phyloP scores from a whole-genome alignment of 2,329 filamentous ascomycete genomes.

The Sporothrix euskadiensis region DNA sequence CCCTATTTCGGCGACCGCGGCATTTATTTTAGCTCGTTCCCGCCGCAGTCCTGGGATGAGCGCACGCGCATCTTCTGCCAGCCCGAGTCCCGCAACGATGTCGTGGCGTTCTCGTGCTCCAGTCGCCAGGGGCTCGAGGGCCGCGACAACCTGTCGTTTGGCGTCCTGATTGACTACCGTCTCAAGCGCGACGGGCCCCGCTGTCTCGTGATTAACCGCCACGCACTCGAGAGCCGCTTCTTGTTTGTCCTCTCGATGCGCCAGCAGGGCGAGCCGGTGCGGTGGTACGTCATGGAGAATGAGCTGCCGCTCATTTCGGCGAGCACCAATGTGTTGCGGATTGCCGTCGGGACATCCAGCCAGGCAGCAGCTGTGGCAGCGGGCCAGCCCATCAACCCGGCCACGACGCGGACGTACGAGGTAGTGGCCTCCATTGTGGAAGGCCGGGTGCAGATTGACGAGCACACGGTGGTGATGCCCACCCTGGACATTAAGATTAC shows the following conservation, averaged over 20 bases:
- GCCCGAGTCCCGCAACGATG: slow-evolving; percentile 26
- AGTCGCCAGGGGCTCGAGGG: slow-evolving; percentile 12
- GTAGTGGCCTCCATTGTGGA: slow-evolving; percentile 17
- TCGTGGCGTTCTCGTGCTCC: slow-evolving; percentile 22
- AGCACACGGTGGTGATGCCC: slow-evolving; percentile 16
- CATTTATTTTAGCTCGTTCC: slow-evolving; percentile 8
- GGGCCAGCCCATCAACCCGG: neutral
- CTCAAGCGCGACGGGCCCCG: neutral
- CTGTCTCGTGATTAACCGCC: slow-evolving; percentile 27
- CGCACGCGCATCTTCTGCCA: slow-evolving; percentile 27
- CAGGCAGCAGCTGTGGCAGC: neutral
- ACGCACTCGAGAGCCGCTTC: slow-evolving; percentile 19
- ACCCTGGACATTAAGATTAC: slow-evolving; percentile 26
- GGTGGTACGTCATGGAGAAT: slow-evolving; percentile 25
- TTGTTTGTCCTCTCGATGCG: slow-evolving; percentile 24
- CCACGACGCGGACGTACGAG: slow-evolving; percentile 23
- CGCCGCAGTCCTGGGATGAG: slow-evolving; percentile 26
- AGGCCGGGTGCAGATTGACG: slow-evolving; percentile 24
- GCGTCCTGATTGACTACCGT: slow-evolving; percentile 28
- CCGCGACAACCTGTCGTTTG: slow-evolving; percentile 24
- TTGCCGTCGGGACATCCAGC: neutral
- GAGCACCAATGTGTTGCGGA: slow-evolving; percentile 20
- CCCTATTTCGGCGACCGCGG: slow-evolving; percentile 23
- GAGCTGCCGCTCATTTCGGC: slow-evolving; percentile 20
- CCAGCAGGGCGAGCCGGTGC: slow-evolving; percentile 20